phyloP scores from a whole-genome alignment of 352 stramenopile genomes.

The Phytophthora parvispora region DNA sequence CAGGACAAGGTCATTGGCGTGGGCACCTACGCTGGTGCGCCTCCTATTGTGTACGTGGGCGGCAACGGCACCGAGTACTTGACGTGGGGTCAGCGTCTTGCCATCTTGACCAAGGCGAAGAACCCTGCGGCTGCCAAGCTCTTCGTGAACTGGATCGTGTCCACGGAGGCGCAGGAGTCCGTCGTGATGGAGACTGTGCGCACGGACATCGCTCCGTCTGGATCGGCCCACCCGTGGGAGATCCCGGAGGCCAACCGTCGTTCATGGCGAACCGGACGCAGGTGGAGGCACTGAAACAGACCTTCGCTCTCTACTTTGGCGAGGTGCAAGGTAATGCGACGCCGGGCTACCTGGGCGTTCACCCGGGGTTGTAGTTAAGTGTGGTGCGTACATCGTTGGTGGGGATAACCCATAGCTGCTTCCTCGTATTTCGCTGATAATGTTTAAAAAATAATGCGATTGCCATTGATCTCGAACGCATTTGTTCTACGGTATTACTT shows the following conservation, averaged over 20 bases:
- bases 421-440: no score
- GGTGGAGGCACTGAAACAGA: slow-evolving; percentile 42
- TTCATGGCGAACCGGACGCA: slow-evolving; percentile 56
- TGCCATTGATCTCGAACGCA: no score
- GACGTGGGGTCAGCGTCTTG: slow-evolving; percentile 39
- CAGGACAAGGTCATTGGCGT: slow-evolving; percentile 29
- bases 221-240: slow-evolving; percentile 35
- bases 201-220: slow-evolving; percentile 38
- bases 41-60: slow-evolving; percentile 14
- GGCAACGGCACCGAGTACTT: slow-evolving; percentile 35
- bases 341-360: slow-evolving; percentile 40
- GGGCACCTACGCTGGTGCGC: slow-evolving; percentile 6
- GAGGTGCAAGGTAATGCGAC: slow-evolving; percentile 52
- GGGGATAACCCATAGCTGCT: no score
- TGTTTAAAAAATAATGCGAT: no score
- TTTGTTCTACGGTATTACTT: no score
- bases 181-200: slow-evolving; percentile 28
- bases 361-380: slow-evolving; percentile 36
- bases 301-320: slow-evolving; percentile 58
- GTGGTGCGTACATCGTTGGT: no score
- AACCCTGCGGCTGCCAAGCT: slow-evolving; percentile 25
- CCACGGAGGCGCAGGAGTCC: slow-evolving; percentile 35
- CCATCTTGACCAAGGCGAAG: slow-evolving; percentile 25
- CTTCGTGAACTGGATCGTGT: slow-evolving; percentile 38
- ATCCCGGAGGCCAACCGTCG: slow-evolving; percentile 28